Base-by-base conservation (phyloP, 2,329 filamentous ascomycete genomes). In the Claviceps fusiformis region DNA sequence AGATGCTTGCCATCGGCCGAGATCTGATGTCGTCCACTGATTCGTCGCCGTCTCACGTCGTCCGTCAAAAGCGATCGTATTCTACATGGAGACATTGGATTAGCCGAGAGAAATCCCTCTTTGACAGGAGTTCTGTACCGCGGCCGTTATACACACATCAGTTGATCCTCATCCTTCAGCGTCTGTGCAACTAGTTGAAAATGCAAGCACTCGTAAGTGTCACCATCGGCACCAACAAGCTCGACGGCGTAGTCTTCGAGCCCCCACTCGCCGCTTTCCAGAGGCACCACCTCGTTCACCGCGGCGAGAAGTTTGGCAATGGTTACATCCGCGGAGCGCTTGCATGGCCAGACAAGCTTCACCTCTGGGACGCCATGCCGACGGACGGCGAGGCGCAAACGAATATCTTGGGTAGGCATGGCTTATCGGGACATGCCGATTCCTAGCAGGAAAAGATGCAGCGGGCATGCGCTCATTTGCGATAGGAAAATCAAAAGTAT, bases 191-290 rank as follows among this genome's bases (percentile, higher is more conserved):
- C 78, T 24, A 79, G 75, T 66, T 89, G 85, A 63, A 89, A 97
- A 71, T 96, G 92, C 55, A 96, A 71, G 62, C 89, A 93, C 70
- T 97, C 92, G 61, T 88, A 96, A 49, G 80, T 82, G 19, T 70
- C 73, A n/a, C 77, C 78, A 43, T 73, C 70, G 33, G 64, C 62
- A 55, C 78, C 75, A 24, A 69, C 69, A 3, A 95, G 76, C 68
- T 95, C 87, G 35, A 95, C 88, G 9, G 80, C 80, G 68, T 97
- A 97, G 66, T 96, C 89, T 64, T 96, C 91, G 3, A 95, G 71
- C 0, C 89, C 89, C 89, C 89, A 95, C 57, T 89, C 76, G 45
- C 77, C 77, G 55, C 84, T 83, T 71, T 95, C 90, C 0, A 97
- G 80, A 0, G 91, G 90, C 2, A 96, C 74, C 17, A 87, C 77